Base-by-base conservation (phyloP, 192 early-diverging fungal species). In the Pilobolus umbonatus region DNA sequence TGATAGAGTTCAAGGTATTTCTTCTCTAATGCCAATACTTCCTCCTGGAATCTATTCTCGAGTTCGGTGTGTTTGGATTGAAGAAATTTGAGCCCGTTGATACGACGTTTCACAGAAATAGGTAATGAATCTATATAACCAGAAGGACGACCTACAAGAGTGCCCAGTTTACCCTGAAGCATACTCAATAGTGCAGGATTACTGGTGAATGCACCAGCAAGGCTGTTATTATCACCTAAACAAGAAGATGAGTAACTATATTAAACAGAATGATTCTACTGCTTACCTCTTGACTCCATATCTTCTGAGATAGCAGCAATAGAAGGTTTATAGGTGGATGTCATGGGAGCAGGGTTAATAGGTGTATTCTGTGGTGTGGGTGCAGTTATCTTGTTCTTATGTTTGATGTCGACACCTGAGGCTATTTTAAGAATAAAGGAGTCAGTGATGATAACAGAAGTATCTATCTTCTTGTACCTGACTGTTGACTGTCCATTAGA, bases 1-100 rank as follows among this genome's bases (percentile, higher is more conserved):
- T 85, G 80, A 71, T 96, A 92, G 61, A 85, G 69, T 36, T 71
- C 74, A 43, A 84, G 81, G 75, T 95, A 99, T 74, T 98, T 98
- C 82, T 98, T 97, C 75, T 99, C 97, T 22, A 99, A 76, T 34
- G 80, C 91, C 29, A 91, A 72, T 64, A 99, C 86, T 77, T 99
- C 96, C 70, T 92, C 85, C 53, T 90, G 88, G 81, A 98, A 93
- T 74, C 92, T 77, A 44, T 82, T 75, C 76, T 95, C 92, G 17
- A 98, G 73, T 14, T 81, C 84, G 26, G 80, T 71, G 69, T 95
- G 93, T 79, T 96, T 83, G 60, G 84, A 76, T 82, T 96, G 94
- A 62, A 96, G 74, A 57, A 82, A 87, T 78, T 88, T 88, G 63
- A 98, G 82, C 32, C 85, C 88, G 64, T 92, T 85, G 49, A 98